Evolutionary conservation across 352 stramenopile species (phyloP).

Genomic region (Globisporangium recalcitrans): DNA sequence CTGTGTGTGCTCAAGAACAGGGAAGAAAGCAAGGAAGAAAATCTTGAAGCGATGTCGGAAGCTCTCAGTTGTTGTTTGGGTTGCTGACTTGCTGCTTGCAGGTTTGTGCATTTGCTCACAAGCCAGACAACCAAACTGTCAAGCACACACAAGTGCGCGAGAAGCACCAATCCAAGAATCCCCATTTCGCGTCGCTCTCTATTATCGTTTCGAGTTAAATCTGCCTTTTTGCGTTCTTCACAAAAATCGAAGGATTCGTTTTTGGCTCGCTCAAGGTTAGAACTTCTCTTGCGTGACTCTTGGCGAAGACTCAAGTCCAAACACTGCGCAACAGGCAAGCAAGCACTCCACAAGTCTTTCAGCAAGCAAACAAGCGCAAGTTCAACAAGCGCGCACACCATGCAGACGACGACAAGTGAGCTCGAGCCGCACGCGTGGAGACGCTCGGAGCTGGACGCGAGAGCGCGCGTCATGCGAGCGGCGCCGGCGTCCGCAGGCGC

Average conservation of each 20-base stretch:
- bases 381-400: neutral
- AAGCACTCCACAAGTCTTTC: no score
- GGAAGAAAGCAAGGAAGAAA: neutral
- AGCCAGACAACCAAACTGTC: neutral
- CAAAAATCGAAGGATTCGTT: conserved; percentile 7
- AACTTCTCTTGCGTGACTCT: conserved; percentile 3
- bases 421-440: conserved; percentile 1
- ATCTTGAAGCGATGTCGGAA: conserved; percentile 1
- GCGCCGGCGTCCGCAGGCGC: conserved; percentile 7
- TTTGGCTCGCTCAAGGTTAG: neutral
- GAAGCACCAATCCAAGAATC: neutral
- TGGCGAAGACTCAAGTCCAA: neutral
- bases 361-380: neutral
- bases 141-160: neutral
- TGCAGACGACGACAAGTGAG: neutral
- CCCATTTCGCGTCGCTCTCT: neutral
- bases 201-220: neutral
- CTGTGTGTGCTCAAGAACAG: neutral
- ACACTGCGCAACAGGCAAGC: neutral
- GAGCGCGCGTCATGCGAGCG: conserved; percentile 5
- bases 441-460: conserved; percentile 10
- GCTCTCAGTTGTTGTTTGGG: neutral
- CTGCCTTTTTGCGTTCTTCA: neutral
- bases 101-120: neutral
- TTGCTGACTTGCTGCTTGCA: neutral